Conservation (phyloP, 202 grass and related monocot species). For the Tripidium arundinaceum region DNA sequence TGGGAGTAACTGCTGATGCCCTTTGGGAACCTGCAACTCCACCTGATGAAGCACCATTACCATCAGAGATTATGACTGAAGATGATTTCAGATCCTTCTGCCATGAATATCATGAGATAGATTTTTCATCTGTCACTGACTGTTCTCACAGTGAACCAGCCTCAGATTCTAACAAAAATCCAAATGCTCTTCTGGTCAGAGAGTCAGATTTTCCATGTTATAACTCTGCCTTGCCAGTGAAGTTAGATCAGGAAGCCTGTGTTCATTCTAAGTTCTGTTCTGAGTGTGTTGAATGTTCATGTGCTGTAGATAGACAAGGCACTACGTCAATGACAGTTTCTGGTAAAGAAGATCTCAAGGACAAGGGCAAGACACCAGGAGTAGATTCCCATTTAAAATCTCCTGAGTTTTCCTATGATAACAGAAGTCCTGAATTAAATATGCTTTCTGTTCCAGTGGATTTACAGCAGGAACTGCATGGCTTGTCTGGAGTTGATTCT, state of each 20-base stretch:
- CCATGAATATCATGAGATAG: conserved; percentile 45
- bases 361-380: conserved; percentile 12
- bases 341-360: conserved; percentile 16
- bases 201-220: conserved; percentile 28
- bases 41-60: conserved; percentile 48
- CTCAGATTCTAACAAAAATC: conserved; percentile 23
- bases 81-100: conserved; percentile 47
- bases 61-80: conserved; percentile 50
- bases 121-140: conserved; percentile 27
- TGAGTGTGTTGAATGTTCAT: conserved; percentile 31
- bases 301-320: conserved; percentile 9
- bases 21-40: conserved; percentile 64
- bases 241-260: conserved; percentile 33
- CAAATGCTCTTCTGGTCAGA: conserved; percentile 27
- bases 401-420: conserved; percentile 14
- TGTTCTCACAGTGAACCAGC: conserved; percentile 35
- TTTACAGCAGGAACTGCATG: conserved; percentile 24
- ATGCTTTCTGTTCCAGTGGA: conserved; percentile 26
- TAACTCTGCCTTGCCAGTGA: neutral
- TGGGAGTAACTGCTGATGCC: conserved; percentile 42
- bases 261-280: conserved; percentile 22
- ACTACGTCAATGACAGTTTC: conserved; percentile 1
- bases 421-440: conserved; percentile 38
- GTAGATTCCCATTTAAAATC: conserved; percentile 32
- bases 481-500: conserved; percentile 25